phyloP scores from a whole-genome alignment of 2,329 filamentous ascomycete genomes.

The Pochonia chlamydosporia region DNA sequence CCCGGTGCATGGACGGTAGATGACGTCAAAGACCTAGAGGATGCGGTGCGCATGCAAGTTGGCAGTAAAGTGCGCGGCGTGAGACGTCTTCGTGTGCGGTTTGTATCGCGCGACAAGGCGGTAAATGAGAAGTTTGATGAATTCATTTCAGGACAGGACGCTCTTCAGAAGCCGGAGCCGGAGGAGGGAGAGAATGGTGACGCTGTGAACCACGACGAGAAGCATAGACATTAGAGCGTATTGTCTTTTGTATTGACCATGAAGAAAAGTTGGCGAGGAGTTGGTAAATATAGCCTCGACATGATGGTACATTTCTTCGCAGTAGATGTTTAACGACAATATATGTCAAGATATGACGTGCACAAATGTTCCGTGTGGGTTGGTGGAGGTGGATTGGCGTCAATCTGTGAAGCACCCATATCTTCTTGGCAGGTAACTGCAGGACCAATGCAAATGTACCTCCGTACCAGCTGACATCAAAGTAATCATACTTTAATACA shows the following conservation, averaged over 20 bases:
- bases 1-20: constrained; percentile 72
- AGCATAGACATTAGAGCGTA: constrained; percentile 21
- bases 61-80: constrained; percentile 77
- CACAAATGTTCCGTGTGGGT: too few species aligned
- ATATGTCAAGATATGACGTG: too few species aligned
- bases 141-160: constrained; percentile 55
- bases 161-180: constrained; percentile 55
- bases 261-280: neutral
- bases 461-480: too few species aligned
- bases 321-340: too few species aligned
- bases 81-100: constrained; percentile 75
- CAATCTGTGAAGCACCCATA: too few species aligned
- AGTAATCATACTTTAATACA: too few species aligned
- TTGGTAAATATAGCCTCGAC: neutral
- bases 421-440: too few species aligned
- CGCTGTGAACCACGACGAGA: constrained; percentile 25
- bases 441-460: too few species aligned
- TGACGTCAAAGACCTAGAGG: constrained; percentile 65
- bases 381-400: too few species aligned
- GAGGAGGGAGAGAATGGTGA: constrained; percentile 43
- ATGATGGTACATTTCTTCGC: too few species aligned
- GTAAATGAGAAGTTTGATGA: constrained; percentile 65
- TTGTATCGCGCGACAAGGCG: constrained; percentile 62
- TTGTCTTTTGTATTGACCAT: neutral
- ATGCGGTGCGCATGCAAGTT: constrained; percentile 64